Evolutionary conservation across 257 asterid genomes (phyloP).

Genomic region (Thymus quinquecostatus): DNA sequence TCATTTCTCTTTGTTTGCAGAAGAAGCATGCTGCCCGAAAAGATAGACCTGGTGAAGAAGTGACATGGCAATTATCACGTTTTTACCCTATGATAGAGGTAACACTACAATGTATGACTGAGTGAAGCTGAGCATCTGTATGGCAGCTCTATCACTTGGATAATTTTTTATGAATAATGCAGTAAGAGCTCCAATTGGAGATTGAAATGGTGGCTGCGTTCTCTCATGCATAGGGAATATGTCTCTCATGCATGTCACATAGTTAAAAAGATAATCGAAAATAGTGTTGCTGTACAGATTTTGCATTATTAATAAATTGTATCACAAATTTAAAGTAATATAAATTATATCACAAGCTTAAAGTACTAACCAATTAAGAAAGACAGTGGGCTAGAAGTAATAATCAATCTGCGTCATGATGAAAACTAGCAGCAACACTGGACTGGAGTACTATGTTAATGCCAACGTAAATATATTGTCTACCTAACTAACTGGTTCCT

Average conservation of each 20-base stretch:
- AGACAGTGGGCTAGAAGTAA: background rate
- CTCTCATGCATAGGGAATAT: slow-evolving; percentile 3
- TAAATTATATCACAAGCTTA: too few species aligned
- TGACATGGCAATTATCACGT: slow-evolving; percentile 86
- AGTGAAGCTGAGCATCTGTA: slow-evolving; percentile 25
- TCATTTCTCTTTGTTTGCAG: slow-evolving; percentile 46
- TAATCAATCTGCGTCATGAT: background rate
- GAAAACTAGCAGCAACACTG: slow-evolving; percentile 19
- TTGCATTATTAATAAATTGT: background rate
- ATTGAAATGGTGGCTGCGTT: slow-evolving; percentile 20
- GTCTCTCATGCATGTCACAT: slow-evolving; percentile 17
- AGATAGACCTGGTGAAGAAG: slow-evolving; percentile 86
- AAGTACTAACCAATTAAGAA: slow-evolving; percentile 5
- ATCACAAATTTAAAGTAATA: too few species aligned
- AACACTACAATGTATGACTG: slow-evolving; percentile 17
- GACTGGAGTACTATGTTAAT: slow-evolving; percentile 14
- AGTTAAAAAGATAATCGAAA: slow-evolving; percentile 2
- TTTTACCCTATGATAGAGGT: slow-evolving; percentile 98
- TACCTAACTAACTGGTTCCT: slow-evolving; percentile 27
- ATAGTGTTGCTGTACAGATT: background rate
- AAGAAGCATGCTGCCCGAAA: slow-evolving; percentile 86
- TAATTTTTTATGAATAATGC: slow-evolving; percentile 20
- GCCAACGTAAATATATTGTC: background rate
- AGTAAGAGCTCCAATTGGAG: slow-evolving; percentile 26
- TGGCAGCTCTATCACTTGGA: slow-evolving; percentile 7